A percentile compares a stretch with the other conserved stretches of the same genome.
These are phyloP conservation scores for Pelargonium myrrhifolium DNA, from an alignment of 441 rosid species.

Conservation along the genomic window DNA sequence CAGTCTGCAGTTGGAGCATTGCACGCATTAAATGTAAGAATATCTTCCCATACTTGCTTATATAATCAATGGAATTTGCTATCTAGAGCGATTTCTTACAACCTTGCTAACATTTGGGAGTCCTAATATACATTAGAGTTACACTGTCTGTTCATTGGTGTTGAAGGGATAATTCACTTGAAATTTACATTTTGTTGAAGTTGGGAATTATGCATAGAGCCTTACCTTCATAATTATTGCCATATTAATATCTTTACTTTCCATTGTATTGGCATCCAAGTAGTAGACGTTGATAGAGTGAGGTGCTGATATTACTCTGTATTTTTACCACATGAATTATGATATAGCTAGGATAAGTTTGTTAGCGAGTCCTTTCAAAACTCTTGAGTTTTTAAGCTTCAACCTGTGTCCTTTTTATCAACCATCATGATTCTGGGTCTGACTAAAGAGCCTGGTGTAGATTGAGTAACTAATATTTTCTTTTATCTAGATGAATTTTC, in stretches of 20 bases:
- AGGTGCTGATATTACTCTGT: neutral
- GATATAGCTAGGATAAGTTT: no score
- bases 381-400: no score
- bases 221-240: neutral
- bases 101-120: neutral
- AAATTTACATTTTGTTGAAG: neutral
- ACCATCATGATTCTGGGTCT: no score
- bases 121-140: neutral
- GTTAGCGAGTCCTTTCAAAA: no score
- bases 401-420: no score
- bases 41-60: neutral
- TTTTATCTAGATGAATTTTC: neutral
- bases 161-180: neutral
- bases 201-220: neutral
- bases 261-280: neutral
- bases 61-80: neutral
- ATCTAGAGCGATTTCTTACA: neutral
- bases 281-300: neutral
- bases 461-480: neutral
- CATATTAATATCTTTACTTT: neutral
- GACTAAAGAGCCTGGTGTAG: neutral
- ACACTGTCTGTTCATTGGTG: neutral
- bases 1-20: slow-evolving; percentile 23
- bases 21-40: slow-evolving; percentile 25
- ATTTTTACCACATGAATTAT: neutral